Evolutionary conservation across 129 eudicot species (phyloP), one percentile per base, ranked within the genome.

Genomic region (Pseudognaphalium luteoalbum): DNA sequence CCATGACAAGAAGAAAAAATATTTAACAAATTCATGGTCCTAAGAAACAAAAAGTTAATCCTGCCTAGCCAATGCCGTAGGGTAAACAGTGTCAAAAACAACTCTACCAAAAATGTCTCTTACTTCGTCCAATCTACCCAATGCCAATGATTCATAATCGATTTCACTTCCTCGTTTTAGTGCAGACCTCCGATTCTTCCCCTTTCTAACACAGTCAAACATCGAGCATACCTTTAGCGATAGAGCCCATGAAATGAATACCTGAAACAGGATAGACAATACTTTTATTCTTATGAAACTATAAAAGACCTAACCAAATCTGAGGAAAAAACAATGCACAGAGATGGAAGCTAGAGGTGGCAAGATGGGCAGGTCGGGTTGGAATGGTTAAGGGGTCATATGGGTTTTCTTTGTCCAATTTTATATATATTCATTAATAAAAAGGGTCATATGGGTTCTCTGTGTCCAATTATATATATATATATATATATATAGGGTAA

Each of bases 61-160:
- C 12, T 47, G 67, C 59, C 54, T 70, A 37, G 79, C 51, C 81
- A 71, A 66, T 15, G 76, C 34, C 7, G 66, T 29, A 59, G 96
- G 96, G 79, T 87, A 86, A 41, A 92, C 71, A 34, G 90, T 89
- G 75, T 92, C 97, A 62, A 92, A 92, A 47, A 89, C 88, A 71
- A 89, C 82, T 81, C 97, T 89, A 30, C 96, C 97, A 86, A 92
- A 92, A 19, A 87, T 78, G 52, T 84, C 85, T n/a, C 97, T 74
- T 51, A 89, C 90, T 81, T 89, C 96, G 35, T 79, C 81, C 78
- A 92, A 70, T 76, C 87, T 71, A 64, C 97, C 97, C 73, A 65
- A 22, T 42, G 93, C 93, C 73, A 92, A 89, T 51, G 79, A 76
- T 25, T 89, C 90, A 52, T 89, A 87, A 58, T 92, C 90, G 12